These are phyloP conservation scores for Stagonosporopsis vannaccii DNA, from an alignment of 2,329 filamentous ascomycete species.

Conservation along the genomic window DNA sequence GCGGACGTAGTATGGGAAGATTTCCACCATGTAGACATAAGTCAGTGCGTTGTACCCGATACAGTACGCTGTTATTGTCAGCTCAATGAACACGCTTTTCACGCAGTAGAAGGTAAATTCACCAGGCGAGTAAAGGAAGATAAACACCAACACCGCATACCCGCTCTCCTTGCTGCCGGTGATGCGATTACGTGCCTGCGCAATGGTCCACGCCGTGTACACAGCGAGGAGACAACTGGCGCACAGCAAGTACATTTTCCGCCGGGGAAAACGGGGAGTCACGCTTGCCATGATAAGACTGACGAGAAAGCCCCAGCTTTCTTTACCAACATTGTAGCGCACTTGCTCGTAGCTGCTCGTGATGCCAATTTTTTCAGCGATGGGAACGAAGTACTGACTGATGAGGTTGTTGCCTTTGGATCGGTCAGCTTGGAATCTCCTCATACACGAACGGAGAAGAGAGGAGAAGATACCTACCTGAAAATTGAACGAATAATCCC, in stretches of 20 bases:
- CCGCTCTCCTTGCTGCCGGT: constrained; percentile 41
- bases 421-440: background rate
- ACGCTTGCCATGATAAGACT: constrained; percentile 63
- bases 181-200: constrained; percentile 61
- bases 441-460: background rate
- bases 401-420: constrained; percentile 62
- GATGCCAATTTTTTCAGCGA: constrained; percentile 69
- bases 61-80: constrained; percentile 54
- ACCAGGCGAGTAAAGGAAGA: constrained; percentile 58
- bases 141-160: constrained; percentile 58
- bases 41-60: constrained; percentile 66
- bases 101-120: background rate
- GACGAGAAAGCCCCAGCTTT: constrained; percentile 66
- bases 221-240: constrained; percentile 43
- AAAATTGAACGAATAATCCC: constrained; percentile 72
- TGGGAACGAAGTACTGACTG: constrained; percentile 68
- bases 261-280: constrained; percentile 63
- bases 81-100: background rate
- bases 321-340: constrained; percentile 63
- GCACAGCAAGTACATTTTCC: constrained; percentile 62
- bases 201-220: constrained; percentile 51
- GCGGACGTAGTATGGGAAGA: constrained; percentile 59
- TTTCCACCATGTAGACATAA: constrained; percentile 62
- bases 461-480: constrained; percentile 51
- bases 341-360: constrained; percentile 48